Evolutionary conservation across 352 stramenopile species (phyloP), one percentile per base, ranked within the genome.

Genomic region (Phytophthora kernoviae): DNA sequence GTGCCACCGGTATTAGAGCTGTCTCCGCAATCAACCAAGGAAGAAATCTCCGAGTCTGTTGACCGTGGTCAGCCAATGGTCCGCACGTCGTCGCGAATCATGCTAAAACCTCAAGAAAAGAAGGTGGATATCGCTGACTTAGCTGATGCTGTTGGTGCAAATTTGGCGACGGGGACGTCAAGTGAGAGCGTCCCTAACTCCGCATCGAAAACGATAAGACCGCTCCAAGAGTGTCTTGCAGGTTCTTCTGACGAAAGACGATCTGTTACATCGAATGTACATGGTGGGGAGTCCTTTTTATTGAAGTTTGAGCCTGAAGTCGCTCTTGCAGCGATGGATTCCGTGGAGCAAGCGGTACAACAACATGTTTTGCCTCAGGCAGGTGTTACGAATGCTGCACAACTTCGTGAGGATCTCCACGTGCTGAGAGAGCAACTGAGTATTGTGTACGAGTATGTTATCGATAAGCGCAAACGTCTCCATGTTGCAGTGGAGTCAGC

Each of bases 341-440:
- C 79, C 1, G 78, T 93, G 21, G 83, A 92, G 49, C 58, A 76
- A 48, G 75, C 70, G 10, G 48, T 90, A 40, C 63, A 78, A 36
- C 62, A 87, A 22, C 81, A 89, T 44, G 68, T 90, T 15, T 41
- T 91, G 14, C 58, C 73, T 12, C 62, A 73, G 32, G 56, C 70
- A 15, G 56, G 42, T 8, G 32, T 75, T 26, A 54, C 62, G 24
- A 70, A 82, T 20, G 37, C 33, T 33, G 69, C 74, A 1, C 53
- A 80, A 22, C 52, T 91, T 11, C 64, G 60, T 7, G 59, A 82
- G 47, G 70, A 87, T 32, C 70, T 92, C n/a, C 52, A 67, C 6
- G 56, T 85, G 5, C 46, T 94, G 22, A 86, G 80, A 60, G 79
- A 92, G 39, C 83, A 93, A 45, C 42, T 94, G 15, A 82, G 78